Evolutionary conservation across 352 stramenopile genomes (phyloP), one percentile per base, ranked within the genome.

Genomic region (Globisporangium parvum): DNA sequence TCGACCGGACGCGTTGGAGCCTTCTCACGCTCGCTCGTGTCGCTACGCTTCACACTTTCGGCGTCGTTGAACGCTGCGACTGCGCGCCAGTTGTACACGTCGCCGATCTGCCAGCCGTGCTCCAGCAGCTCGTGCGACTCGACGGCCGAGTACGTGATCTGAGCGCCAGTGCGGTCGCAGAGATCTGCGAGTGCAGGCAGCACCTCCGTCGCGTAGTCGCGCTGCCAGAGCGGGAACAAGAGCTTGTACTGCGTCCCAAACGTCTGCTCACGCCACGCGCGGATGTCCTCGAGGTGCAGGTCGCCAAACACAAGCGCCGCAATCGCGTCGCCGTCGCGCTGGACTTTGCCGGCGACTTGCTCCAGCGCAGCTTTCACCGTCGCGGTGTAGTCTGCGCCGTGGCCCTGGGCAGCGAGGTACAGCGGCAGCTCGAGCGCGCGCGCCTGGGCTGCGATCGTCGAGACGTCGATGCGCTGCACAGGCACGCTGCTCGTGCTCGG

Each of bases 221-320:
- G 71, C 33, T 87, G 75, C 80, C 81, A 96, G 4, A 97, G 57
- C 14, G 88, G 88, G 57, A 87, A 95, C 52, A 82, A 61, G 15
- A 95, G 57, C 8, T 53, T 37, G 63, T 83, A 91, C 10, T 77
- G 51, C 11, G 65, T 26, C 0, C 51, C 53, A n/a, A 96, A 75
- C 12, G 75, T 65, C 26, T 80, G 60, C 17, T 93, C 77, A 31
- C 88, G 83, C 88, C 88, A 97, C 11, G 65, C 56, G 11, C 76
- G 70, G 46, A 97, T 91, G 46, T 95, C 79, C 31, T 87, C 71
- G 11, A 97, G 64, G 66, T 97, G 85, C n/a, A 97, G 65, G 67
- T 97, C 88, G 18, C 88, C 88, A 68, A 95, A 94, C 17, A 85
- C 84, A 8, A 97, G 63, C 26, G 62, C 55, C 5, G 62, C 64